Evolutionary conservation across 306 rosid genomes (phyloP).

Genomic region (Benincasa hispida): DNA sequence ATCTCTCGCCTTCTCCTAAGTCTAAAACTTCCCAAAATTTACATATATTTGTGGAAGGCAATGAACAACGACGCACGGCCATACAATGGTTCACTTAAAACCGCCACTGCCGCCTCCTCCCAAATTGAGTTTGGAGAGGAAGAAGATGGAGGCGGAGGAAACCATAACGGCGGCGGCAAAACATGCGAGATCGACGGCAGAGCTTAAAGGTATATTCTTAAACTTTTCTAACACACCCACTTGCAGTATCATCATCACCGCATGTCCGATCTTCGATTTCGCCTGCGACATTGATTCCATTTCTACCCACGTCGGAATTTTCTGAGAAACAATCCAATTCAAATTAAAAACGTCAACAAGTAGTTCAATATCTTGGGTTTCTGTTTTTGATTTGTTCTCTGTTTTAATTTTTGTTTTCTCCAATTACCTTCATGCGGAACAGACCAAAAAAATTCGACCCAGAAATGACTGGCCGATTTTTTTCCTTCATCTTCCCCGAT

Average conservation of each 20-base stretch:
- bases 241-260: constrained; percentile 43
- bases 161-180: constrained; percentile 33
- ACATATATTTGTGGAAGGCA: neutral
- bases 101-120: neutral
- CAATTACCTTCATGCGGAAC: constrained; percentile 32
- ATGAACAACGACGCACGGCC: neutral
- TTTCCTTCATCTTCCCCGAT: constrained; percentile 11
- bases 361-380: neutral
- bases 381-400: too few species aligned
- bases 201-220: constrained; percentile 24
- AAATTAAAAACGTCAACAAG: neutral
- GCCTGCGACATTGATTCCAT: constrained; percentile 31
- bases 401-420: too few species aligned
- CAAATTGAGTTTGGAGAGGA: constrained; percentile 23
- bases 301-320: constrained; percentile 29
- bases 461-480: constrained; percentile 1
- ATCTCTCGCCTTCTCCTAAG: neutral
- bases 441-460: constrained; percentile 31
- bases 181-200: constrained; percentile 34
- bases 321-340: constrained; percentile 10
- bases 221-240: constrained; percentile 48
- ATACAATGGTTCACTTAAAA: neutral
- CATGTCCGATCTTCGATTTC: constrained; percentile 41
- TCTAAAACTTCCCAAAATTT: neutral
- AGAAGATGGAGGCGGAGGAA: constrained; percentile 34